A percentile compares a stretch with the other conserved stretches of the same genome.
Conservation (phyloP, 257 asterid species). For the Primulina huaijiensis region DNA sequence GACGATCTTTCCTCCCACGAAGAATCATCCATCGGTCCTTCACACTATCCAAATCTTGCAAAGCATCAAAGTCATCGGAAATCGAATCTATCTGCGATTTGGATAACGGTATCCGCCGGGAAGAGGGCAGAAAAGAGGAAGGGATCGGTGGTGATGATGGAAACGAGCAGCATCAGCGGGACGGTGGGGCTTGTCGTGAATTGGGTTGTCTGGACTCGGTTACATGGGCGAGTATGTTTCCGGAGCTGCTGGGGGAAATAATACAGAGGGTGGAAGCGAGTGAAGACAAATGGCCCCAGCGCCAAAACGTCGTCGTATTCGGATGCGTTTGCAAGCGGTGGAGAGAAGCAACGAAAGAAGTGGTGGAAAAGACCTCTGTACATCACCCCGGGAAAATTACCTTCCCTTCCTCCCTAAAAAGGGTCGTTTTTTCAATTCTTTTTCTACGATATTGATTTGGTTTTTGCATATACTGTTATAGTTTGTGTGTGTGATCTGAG, state of each 20-base stretch:
- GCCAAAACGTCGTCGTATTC: conserved; percentile 75
- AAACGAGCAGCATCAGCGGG: conserved; percentile 16
- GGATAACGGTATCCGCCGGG: not conserved
- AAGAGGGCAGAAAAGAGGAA: conserved; percentile 13
- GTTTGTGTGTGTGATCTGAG: not conserved
- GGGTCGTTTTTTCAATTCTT: conserved; percentile 39
- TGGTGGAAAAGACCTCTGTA: conserved; percentile 48
- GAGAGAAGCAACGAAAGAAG: conserved; percentile 76
- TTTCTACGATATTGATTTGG: not conserved
- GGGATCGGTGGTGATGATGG: conserved; percentile 22
- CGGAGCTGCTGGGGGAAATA: conserved; percentile 78
- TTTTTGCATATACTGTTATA: not conserved
- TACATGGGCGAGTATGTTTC: conserved; percentile 74
- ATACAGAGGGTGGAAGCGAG: conserved; percentile 69
- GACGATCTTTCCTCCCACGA: conserved; percentile 66
- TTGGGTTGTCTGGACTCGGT: conserved; percentile 29
- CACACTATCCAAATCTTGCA: conserved; percentile 54
- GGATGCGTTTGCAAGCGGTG: conserved; percentile 93
- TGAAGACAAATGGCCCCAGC: conserved; percentile 79
- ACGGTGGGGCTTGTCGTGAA: conserved; percentile 31
- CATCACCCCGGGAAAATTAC: conserved; percentile 63
- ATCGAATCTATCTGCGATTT: conserved; percentile 10
- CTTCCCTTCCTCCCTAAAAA: conserved; percentile 82
- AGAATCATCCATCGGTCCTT: conserved; percentile 62
- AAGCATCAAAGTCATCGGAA: conserved; percentile 35